Evolutionary conservation across 2,329 filamentous ascomycete genomes (phyloP).

Genomic region (Penicillium capsulatum): DNA sequence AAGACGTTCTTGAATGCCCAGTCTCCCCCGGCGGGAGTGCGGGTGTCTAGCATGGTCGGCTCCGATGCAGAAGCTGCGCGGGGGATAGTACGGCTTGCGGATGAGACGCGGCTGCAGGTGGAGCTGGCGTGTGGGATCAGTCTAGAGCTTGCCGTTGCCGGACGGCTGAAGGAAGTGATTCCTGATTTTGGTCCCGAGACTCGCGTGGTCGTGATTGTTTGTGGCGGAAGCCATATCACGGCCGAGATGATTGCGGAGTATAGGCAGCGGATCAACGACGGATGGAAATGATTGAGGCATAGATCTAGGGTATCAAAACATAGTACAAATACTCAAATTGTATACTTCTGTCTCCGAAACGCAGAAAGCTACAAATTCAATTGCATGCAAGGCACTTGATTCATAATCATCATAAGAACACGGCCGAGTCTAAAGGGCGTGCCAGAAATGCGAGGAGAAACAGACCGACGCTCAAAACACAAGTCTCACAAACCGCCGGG

Average conservation of each 20-base stretch:
- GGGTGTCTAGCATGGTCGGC: constrained; percentile 58
- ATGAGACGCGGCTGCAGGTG: constrained; percentile 73
- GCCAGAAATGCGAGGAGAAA: constrained; percentile 7
- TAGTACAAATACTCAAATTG: too few relatives aligned
- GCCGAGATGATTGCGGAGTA: constrained; percentile 50
- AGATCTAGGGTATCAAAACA: too few relatives aligned
- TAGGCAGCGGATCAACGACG: constrained; percentile 39
- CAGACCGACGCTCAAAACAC: constrained; percentile 9
- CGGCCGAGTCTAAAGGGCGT: constrained; percentile 15
- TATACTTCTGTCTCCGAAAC: too few relatives aligned
- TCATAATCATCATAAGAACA: constrained; percentile 19
- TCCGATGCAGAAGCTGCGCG: constrained; percentile 71
- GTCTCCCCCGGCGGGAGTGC: constrained; percentile 33
- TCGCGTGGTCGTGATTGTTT: constrained; percentile 37
- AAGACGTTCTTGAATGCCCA: constrained; percentile 60
- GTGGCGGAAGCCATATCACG: constrained; percentile 49
- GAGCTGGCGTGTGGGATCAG: constrained; percentile 80
- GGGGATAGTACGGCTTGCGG: constrained; percentile 68
- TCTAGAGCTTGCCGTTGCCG: constrained; percentile 46
- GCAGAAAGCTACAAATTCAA: too few relatives aligned
- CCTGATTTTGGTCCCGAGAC: constrained; percentile 28
- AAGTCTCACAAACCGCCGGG: constrained; percentile 3
- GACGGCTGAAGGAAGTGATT: constrained; percentile 23
- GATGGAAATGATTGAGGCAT: constrained; percentile 21
- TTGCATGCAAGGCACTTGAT: constrained; percentile 9